phyloP scores from a whole-genome alignment of 257 asterid species.

The Salvia hispanica region DNA sequence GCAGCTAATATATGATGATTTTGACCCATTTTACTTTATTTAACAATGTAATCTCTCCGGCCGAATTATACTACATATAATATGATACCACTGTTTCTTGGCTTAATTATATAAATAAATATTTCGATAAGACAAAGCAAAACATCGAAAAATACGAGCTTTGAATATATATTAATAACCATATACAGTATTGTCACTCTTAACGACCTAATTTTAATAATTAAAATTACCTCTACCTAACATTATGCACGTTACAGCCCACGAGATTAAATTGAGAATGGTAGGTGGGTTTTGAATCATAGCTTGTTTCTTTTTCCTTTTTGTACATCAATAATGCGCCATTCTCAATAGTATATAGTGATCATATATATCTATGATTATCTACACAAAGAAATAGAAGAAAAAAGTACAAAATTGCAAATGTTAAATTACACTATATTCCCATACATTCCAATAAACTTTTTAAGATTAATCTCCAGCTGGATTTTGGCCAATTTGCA shows the following conservation, averaged over 20 bases:
- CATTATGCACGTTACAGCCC: neutral
- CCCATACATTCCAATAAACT: no score
- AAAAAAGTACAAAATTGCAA: no score
- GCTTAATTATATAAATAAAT: neutral
- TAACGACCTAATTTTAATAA: neutral
- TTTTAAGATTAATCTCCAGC: no score
- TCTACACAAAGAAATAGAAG: no score
- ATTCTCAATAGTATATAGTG: neutral
- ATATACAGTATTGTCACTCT: neutral
- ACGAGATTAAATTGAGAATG: neutral
- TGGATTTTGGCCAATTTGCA: no score
- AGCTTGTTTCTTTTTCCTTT: neutral
- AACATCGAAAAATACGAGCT: neutral
- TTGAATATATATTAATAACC: neutral
- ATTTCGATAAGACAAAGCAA: neutral
- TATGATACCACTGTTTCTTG: neutral
- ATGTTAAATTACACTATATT: no score
- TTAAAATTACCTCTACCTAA: neutral
- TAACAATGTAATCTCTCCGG: neutral
- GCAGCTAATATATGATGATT: no score
- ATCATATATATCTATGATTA: no score
- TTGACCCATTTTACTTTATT: neutral
- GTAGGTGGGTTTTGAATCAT: constrained; percentile 6
- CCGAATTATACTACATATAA: neutral
- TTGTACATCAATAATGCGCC: neutral